Evolutionary conservation across 805 yeast genomes (phyloP).

Genomic region (Saccharomycopsis sp.): DNA sequence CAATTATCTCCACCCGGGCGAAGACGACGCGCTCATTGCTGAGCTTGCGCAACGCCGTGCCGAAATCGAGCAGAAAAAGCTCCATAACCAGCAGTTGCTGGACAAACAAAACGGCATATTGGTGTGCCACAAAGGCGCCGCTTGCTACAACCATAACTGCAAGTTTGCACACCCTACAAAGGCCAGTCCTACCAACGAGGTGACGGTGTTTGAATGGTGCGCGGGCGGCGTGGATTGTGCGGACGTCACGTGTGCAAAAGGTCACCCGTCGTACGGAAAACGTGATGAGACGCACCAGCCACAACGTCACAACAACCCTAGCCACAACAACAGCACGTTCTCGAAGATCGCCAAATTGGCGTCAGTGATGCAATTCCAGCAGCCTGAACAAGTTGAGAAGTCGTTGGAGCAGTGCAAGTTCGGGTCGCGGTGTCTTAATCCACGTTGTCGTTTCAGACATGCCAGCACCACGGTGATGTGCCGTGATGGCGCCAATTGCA

Average conservation of each 20-base stretch:
- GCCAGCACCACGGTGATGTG: conserved; percentile 69
- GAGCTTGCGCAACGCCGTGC: conserved; percentile 59
- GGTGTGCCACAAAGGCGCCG: conserved; percentile 68
- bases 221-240: conserved; percentile 43
- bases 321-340: neutral
- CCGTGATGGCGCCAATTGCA: conserved; percentile 75
- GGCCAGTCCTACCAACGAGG: conserved; percentile 66
- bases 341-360: conserved; percentile 22
- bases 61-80: conserved; percentile 41
- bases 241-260: conserved; percentile 56
- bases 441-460: conserved; percentile 77
- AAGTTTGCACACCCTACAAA: conserved; percentile 93
- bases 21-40: conserved; percentile 67
- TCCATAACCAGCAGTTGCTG: conserved; percentile 28
- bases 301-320: neutral
- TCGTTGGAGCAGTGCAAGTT: conserved; percentile 79
- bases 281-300: conserved; percentile 32
- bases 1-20: conserved; percentile 75
- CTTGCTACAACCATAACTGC: conserved; percentile 73
- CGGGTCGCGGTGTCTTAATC: conserved; percentile 69
- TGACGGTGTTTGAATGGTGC: conserved; percentile 70
- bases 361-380: conserved; percentile 23
- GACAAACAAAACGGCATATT: conserved; percentile 44
- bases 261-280: conserved; percentile 73
- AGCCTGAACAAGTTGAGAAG: conserved; percentile 35